Base-by-base conservation (phyloP, 768 basidiomycete genomes). In the Tricholoma bakamatsutake region DNA sequence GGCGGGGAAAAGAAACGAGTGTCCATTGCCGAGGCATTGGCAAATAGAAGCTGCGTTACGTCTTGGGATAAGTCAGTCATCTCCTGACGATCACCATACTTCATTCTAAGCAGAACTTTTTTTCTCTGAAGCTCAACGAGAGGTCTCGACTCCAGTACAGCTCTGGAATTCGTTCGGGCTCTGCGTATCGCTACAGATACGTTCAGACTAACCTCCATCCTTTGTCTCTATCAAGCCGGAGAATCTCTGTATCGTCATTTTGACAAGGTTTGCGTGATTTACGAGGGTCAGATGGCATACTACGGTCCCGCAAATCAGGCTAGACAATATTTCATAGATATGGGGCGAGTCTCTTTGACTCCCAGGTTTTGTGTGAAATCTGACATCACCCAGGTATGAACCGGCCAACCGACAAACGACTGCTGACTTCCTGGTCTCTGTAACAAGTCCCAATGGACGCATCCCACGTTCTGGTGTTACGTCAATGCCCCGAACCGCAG, bases 211-310 rank as follows among this genome's bases (percentile, higher is more conserved):
- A 73, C 85, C 0, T 90, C 85, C 0, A 79, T 93, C 55, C 87
- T 89, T n/a, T 86, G 88, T 0, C 81, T 94, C 35, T 93, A 93
- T 69, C 91, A 93, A 69, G 91, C 88, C 7, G 85, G 85, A 54
- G 88, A 92, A 65, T 75, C 75, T 2, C 65, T 87, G 0, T 86
- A 83, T 56, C 56, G 78, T 18, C 72, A 78, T 42, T 93, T 92
- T 64, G 88, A 91, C 77, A 90, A 91, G 66, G 87, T 92, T 33
- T 84, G 86, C 65, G 81, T 92, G 34, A 78, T 93, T 63, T 81
- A 86, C 69, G 85, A 85, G 56, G 87, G 89, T 3, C 72, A 76
- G 34, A 84, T 87, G 78, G 83, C 81, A 27, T 93, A 86, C 72
- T 92, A 81, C 54, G 91, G 91, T 1, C 81, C 81, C 5, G 81